A percentile compares a stretch with the other conserved stretches of the same genome.
Conservation (phyloP, 495 filamentous ascomycete genomes). For the Patellaria atrata region DNA sequence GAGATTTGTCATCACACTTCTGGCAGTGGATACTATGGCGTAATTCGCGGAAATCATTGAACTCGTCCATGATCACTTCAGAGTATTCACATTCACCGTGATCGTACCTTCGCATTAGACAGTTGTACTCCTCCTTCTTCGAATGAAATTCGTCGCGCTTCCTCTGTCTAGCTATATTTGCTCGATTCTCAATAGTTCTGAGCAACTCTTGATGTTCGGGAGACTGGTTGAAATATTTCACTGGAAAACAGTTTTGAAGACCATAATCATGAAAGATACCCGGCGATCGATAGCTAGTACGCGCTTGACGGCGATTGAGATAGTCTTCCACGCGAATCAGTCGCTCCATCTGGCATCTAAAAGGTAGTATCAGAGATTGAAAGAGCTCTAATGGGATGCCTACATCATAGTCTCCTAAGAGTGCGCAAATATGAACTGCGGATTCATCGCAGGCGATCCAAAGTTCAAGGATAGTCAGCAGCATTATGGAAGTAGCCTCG, state of each 20-base stretch:
- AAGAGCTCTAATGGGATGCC: conserved; percentile 33
- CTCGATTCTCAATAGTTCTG: conserved; percentile 28
- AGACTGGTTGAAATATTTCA: conserved; percentile 39
- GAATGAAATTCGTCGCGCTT: conserved; percentile 33
- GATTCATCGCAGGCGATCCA: conserved; percentile 48
- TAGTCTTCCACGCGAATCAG: conserved; percentile 37
- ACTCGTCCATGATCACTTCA: conserved; percentile 4
- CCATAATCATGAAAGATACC: conserved; percentile 28
- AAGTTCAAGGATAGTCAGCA: conserved; percentile 44
- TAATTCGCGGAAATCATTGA: conserved; percentile 5
- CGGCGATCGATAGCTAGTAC: conserved; percentile 10
- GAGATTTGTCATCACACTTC: conserved; percentile 20
- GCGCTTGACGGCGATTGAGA: conserved; percentile 23
- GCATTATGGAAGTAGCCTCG: conserved; percentile 41
- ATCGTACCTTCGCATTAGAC: conserved; percentile 21
- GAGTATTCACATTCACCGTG: conserved; percentile 23
- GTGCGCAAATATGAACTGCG: conserved; percentile 25
- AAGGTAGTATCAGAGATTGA: conserved; percentile 35
- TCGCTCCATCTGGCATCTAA: conserved; percentile 35
- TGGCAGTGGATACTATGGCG: conserved; percentile 20
- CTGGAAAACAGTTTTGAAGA: conserved; percentile 32
- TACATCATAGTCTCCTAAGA: conserved; percentile 39
- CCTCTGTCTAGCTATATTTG: conserved; percentile 16
- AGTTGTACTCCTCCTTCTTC: conserved; percentile 24
- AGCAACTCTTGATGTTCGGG: conserved; percentile 28